Evolutionary conservation across 2,329 filamentous ascomycete genomes (phyloP), one percentile per base, ranked within the genome.

Genomic region (Didymosphaeria variabile): DNA sequence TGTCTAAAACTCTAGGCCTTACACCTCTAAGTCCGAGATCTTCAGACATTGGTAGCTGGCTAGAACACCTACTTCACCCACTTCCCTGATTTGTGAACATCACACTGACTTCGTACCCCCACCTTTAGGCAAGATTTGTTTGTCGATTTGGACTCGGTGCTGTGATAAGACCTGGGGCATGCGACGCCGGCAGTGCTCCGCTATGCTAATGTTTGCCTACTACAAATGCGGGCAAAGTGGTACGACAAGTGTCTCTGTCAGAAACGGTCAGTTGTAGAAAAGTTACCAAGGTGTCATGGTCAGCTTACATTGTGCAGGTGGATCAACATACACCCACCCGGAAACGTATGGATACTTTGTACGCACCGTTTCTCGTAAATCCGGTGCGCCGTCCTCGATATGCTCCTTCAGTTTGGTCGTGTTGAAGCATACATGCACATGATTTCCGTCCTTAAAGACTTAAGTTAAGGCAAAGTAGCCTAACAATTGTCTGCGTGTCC

Each of bases 91-190:
- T 29, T 29, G 26, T 29, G 26, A 29, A 29, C 26, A 29, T 29
- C 26, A 29, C 26, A 29, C 26, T 29, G 26, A 29, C 26, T 29
- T 29, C 6, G 26, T 29, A 29, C 26, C 26, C 6, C 6, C 6
- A 29, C 26, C 26, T 29, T 29, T 29, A 29, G 26, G 79, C 81
- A 84, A 57, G 79, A 82, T 61, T 74, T 83, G 60, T 83, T 84
- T 60, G 78, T 80, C 3, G 79, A 84, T 59, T 79, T 83, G 15
- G 74, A 76, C 34, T 67, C 62, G n/a, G 58, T 77, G 26, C 72
- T 76, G 32, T 77, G 54, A 66, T 12, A 17, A 3, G 12, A 21
- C 17, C 15, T 10, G 15, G 13, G 19, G 38, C 23, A 17, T 32
- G 13, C 5, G 15, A 31, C 23, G 10, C 29, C 19, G 29, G 29